These are phyloP conservation scores for Argentina anserina DNA, from an alignment of 306 rosid species.

Conservation along the genomic window DNA sequence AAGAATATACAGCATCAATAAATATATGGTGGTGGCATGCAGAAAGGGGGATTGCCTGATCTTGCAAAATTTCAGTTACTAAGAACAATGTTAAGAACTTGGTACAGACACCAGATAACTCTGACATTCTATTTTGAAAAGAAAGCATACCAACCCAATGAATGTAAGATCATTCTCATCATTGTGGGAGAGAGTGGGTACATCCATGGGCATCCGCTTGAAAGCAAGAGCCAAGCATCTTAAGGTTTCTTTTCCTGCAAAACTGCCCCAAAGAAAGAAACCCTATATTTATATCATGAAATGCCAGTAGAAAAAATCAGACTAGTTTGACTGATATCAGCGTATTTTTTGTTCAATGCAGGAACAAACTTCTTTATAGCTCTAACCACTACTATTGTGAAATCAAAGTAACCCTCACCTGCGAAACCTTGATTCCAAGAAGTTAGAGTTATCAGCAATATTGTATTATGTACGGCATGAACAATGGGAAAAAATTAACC, in stretches of 20 bases:
- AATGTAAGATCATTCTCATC: constrained; percentile 94
- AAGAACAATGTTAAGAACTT: no score
- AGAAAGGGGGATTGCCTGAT: neutral
- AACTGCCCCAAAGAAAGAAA: constrained; percentile 56
- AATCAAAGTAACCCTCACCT: constrained; percentile 46
- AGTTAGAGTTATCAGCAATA: no score
- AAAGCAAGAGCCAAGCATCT: constrained; percentile 94
- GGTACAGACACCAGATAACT: constrained; percentile 23
- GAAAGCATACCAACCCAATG: constrained; percentile 99
- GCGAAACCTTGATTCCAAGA: constrained; percentile 62
- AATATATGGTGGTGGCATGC: neutral
- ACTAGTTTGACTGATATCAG: neutral
- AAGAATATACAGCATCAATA: constrained; percentile 9
- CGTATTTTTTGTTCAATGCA: neutral
- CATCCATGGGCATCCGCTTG: constrained; percentile 74
- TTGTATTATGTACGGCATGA: no score
- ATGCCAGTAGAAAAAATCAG: neutral
- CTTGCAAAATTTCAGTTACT: no score
- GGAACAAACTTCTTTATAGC: neutral
- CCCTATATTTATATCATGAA: constrained; percentile 21
- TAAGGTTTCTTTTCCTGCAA: constrained; percentile 92
- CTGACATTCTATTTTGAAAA: constrained; percentile 35
- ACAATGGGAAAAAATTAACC: constrained; percentile 8
- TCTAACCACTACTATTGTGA: neutral
- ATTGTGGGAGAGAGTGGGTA: constrained; percentile 53